Evolutionary conservation across 164 flowering plant genomes (phyloP), one percentile per base, ranked within the genome.

Genomic region (Stephania japonica): DNA sequence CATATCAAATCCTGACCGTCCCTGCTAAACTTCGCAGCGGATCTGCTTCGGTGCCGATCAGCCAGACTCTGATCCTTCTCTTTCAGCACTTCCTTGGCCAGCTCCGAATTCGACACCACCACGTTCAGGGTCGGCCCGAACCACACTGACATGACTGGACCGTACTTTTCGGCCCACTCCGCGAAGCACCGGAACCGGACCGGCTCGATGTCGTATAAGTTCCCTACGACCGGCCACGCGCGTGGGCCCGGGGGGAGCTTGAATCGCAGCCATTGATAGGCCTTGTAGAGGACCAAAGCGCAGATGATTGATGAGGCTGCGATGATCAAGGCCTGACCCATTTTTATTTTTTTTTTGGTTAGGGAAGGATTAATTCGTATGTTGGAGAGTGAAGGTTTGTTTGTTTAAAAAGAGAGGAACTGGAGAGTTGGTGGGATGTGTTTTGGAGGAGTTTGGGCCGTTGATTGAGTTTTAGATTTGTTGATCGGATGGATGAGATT

Each of bases 211-310:
- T 83, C 84, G 82, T 83, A 84, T 21, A 87, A 75, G 79, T 87
- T 87, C 6, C 90, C 90, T 10, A 87, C 85, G 42, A 87, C 70
- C 9, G 88, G 88, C 81, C 83, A 80, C 23, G 86, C 85, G 5
- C 82, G 74, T 16, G 90, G 90, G 18, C 90, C 90, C 13, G 88
- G 90, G 4, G 90, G 90, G 25, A 87, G 83, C 73, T 83, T 83
- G 80, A 44, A 75, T 53, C 80, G 74, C 16, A 84, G 69, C 32
- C 82, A 64, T 19, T 67, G 78, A 74, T 78, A 78, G 62, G 84
- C 77, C 6, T 74, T 78, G 80, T 82, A 65, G 1, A 73, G 72
- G 43, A 83, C 14, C 68, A 78, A 41, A 61, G 75, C 7, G 68
- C 76, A 65, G 67, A 78, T 6, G 72, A 76, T 42, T 25, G 68